phyloP scores from a whole-genome alignment of 345 rosid species.

The Lepidium aucheri region DNA sequence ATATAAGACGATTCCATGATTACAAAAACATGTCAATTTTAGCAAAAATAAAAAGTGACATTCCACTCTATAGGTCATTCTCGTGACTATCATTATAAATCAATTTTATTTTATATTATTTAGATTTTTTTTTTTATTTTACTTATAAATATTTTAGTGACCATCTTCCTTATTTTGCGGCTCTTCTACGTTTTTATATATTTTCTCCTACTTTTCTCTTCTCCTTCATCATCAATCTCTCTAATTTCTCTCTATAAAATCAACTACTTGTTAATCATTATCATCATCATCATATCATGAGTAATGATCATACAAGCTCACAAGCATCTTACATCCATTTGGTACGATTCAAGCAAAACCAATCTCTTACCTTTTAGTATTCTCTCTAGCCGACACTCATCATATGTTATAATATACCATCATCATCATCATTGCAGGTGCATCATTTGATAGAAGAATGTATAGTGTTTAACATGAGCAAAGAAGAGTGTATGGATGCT shows the following conservation, averaged over 20 bases:
- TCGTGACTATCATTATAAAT: not conserved
- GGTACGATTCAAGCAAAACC: conserved; percentile 28
- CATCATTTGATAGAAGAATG: conserved; percentile 92
- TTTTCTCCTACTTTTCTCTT: not conserved
- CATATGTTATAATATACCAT: not conserved
- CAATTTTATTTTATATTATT: not conserved
- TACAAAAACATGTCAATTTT: not conserved
- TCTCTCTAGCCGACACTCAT: not conserved
- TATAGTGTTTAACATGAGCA: conserved; percentile 73
- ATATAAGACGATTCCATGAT: not conserved
- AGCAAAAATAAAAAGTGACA: not conserved
- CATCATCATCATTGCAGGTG: conserved; percentile 39
- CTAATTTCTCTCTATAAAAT: not conserved
- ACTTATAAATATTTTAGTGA: not conserved
- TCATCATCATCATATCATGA: conserved; percentile 22
- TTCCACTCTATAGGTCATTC: not conserved
- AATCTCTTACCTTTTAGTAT: not conserved
- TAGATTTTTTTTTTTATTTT: not conserved
- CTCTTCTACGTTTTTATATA: not conserved
- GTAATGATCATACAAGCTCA: conserved; percentile 37
- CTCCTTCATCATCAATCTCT: not conserved
- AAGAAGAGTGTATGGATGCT: conserved; percentile 92
- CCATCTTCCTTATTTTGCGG: not conserved
- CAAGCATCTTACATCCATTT: conserved; percentile 57
- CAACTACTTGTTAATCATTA: not conserved